Evolutionary conservation across 179 eudicot genomes (phyloP), one percentile per base, ranked within the genome.

Genomic region (Beta corolliflora): DNA sequence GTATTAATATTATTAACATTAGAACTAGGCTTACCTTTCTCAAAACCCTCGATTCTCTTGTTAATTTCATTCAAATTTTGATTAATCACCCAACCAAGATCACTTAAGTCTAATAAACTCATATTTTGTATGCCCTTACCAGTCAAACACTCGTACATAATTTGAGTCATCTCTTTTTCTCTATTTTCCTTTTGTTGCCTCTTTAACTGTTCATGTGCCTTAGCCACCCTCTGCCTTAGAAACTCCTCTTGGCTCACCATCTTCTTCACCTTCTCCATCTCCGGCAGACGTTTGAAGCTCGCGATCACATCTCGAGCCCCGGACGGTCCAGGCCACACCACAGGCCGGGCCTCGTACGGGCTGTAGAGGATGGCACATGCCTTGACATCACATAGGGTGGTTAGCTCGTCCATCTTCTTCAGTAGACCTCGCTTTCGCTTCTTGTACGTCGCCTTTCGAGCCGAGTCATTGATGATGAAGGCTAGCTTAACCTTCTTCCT

Each of bases 401-500:
- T 82, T 5, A 91, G 77, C 79, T 89, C 95, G 10, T 89, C 86
- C 82, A 90, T 90, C 85, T 91, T 91, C 82, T 90, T 91, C 74
- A 90, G 21, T 15, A 91, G 65, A 0, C 95, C 95, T 46, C 86
- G 81, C 83, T 90, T 89, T 71, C 95, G 73, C 75, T 91, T 91
- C 84, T 90, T 90, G 87, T 76, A 91, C 9, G 93, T 90, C 0
- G 95, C 89, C 75, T 91, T 91, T 65, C 95, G 80, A 16, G 93
- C 88, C 13, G 93, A 85, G 72, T 92, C 90, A 56, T 88, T 89
- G 12, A 86, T 45, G 80, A 92, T 90, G 83, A 84, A 92, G 18
- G 92, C 90, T 23, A 90, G 83, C 79, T 89, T 89, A 74, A 92
- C 92, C 85, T 90, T 89, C 89, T 90, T 89, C 73, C 93, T 86